Evolutionary conservation across 176 grass and related monocot genomes (phyloP), one percentile per base, ranked within the genome.

Genomic region (Rhynchospora breviuscula): DNA sequence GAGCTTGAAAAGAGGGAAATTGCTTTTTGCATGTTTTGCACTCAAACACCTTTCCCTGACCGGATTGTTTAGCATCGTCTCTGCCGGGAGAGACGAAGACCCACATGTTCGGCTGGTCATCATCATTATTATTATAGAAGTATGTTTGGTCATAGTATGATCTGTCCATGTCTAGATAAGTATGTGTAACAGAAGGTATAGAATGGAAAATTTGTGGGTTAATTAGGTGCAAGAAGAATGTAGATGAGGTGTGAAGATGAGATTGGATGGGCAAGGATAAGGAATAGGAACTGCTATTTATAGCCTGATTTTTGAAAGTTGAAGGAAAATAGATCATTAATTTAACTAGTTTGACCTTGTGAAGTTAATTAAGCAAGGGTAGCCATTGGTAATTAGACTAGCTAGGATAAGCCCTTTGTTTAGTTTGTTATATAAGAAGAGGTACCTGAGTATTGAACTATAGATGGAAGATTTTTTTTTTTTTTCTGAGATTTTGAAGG

Each of bases 11-110:
- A 0, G 94, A 92, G 17, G 88, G 67, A 83, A 97, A 97, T 84
- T 43, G 59, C 33, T 90, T 92, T 85, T 85, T 89, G 90, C 94
- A 97, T 5, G 94, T 94, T 92, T 94, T 97, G 92, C 94, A 97
- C 35, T 94, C 88, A 87, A 97, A 97, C 62, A 85, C 66, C 80
- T n/a, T 62, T 23, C 14, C 6, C 7, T 84, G 66, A 48, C 48
- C 81, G 22, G 79, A 84, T 0, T 74, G 66, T 18, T 79, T 51
- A 51, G 83, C 84, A 4, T 72, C 56, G 12, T 78, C 57, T 52
- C 5, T 18, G 49, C 12, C 6, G 56, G 70, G 87, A 8, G 95
- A 98, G 54, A 93, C 83, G 17, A 95, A 59, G 73, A 98, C 73
- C 44, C 93, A 72, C 43, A 94, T 40, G 10, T 85, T 87, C 0